Conservation (phyloP, 306 rosid genomes). For the Adenanthera pavonina region DNA sequence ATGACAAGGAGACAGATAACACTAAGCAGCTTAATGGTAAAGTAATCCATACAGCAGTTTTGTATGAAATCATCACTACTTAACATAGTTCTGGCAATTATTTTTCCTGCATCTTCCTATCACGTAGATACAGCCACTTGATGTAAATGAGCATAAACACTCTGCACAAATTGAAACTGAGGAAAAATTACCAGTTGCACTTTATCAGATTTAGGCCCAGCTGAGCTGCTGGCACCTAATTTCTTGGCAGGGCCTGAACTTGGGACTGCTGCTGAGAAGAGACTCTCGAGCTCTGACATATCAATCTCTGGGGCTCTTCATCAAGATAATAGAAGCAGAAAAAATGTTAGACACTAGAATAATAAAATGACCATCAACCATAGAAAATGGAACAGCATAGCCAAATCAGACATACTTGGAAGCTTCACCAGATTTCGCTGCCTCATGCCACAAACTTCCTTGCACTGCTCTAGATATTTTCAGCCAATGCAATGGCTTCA, state of each 20-base stretch:
- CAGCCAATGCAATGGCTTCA: conserved; percentile 96
- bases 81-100: conserved; percentile 30
- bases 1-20: conserved; percentile 25
- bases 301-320: conserved; percentile 94
- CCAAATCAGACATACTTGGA: conserved; percentile 64
- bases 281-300: conserved; percentile 92
- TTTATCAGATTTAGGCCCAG: conserved; percentile 77
- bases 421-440: conserved; percentile 79
- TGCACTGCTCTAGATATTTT: conserved; percentile 80
- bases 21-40: conserved; percentile 18
- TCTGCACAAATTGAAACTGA: conserved; percentile 27
- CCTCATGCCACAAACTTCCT: conserved; percentile 97
- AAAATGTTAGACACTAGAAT: conserved; percentile 21
- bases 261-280: conserved; percentile 80
- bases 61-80: conserved; percentile 17
- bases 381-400: conserved; percentile 36
- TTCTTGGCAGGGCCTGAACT: conserved; percentile 54
- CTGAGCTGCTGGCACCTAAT: conserved; percentile 52
- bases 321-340: conserved; percentile 38
- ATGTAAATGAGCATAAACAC: conserved; percentile 19
- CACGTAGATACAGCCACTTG: conserved; percentile 30
- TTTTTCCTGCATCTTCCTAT: conserved; percentile 24
- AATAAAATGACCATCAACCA: conserved; percentile 34
- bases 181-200: conserved; percentile 77
- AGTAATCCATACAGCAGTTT: not conserved